A percentile compares a stretch with the other conserved stretches of the same genome.
phyloP scores from a whole-genome alignment of 306 rosid species.

The Dicorynia guianensis region DNA sequence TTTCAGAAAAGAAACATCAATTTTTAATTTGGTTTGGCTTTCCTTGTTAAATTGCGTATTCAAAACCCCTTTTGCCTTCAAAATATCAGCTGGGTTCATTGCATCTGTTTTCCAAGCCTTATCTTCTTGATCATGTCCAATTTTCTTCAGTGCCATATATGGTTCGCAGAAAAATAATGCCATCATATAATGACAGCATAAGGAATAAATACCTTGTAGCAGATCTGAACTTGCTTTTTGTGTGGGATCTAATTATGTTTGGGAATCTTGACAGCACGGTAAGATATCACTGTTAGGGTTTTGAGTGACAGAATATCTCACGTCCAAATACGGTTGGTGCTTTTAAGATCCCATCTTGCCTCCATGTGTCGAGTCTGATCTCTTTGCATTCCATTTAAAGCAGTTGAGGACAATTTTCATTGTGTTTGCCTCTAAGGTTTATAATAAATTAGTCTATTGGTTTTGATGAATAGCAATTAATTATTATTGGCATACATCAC shows the following conservation, averaged over 20 bases:
- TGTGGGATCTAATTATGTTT: slow-evolving; percentile 9
- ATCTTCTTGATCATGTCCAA: not conserved
- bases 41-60: not conserved
- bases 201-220: not conserved
- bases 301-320: slow-evolving; percentile 57
- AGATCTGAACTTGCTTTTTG: slow-evolving; percentile 9
- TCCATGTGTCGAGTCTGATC: slow-evolving; percentile 5
- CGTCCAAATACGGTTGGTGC: slow-evolving; percentile 53
- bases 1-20: not conserved
- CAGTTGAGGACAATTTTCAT: slow-evolving; percentile 13
- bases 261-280: slow-evolving; percentile 50
- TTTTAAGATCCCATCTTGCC: slow-evolving; percentile 56
- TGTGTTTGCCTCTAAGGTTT: slow-evolving; percentile 9
- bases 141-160: too few relatives aligned
- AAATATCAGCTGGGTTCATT: not conserved
- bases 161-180: not conserved
- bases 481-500: slow-evolving; percentile 9
- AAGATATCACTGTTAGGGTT: slow-evolving; percentile 57
- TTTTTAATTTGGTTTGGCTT: not conserved
- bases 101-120: not conserved
- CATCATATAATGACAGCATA: too few relatives aligned
- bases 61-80: not conserved
- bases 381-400: slow-evolving; percentile 17
- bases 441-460: slow-evolving; percentile 11
- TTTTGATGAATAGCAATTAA: slow-evolving; percentile 33